Base-by-base conservation (phyloP, 2,329 filamentous ascomycete genomes). In the Erysiphe pulchra region DNA sequence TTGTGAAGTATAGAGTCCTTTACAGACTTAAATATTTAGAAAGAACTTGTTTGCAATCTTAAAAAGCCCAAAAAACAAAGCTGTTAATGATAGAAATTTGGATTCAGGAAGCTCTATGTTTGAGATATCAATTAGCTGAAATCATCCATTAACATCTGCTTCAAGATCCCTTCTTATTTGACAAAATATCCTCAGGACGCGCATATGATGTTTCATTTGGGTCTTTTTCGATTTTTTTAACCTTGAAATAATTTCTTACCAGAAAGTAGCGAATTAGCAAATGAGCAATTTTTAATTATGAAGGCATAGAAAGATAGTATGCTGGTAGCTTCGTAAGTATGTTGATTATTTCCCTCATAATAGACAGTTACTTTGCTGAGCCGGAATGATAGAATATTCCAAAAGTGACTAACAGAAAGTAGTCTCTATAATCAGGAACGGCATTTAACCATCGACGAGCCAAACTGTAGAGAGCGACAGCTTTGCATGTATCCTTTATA, bases 1-100 rank as follows among this genome's bases (percentile, higher is more conserved):
- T 87, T 34, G 4, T 13, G 33, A 16, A 14, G n/a, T 34, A 6
- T 8, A 28, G 1, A 28, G 7, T 28, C 24, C 24, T 28, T 28
- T 28, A 28, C 24, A 28, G 24, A 28, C 1, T 28, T 1, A 28
- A 28, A 28, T 28, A 28, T 28, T 6, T 28, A 7, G 33, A 34
- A 34, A 6, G n/a, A 14, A 34, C n/a, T 34, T 34, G 6, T 5
- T 14, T 34, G 12, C 7, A 14, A 14, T 14, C n/a, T 16, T 13
- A 16, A 34, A 34, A 9, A 6, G 12, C 33, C 33, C 13, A 16
- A 34, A 16, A 34, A 34, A 8, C 12, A 14, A 34, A 34, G n/a
- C n/a, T 16, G 33, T 34, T 34, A 34, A 34, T 34, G 3, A 34
- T 13, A 34, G 13, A 34, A 34, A 14, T 34, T 4, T 34, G 13